Percentiles rank a stretch among this genome's conserved stretches.
These are phyloP conservation scores for Termitomyces titanicus DNA, from an alignment of 768 basidiomycete genomes.

Conservation along the genomic window DNA sequence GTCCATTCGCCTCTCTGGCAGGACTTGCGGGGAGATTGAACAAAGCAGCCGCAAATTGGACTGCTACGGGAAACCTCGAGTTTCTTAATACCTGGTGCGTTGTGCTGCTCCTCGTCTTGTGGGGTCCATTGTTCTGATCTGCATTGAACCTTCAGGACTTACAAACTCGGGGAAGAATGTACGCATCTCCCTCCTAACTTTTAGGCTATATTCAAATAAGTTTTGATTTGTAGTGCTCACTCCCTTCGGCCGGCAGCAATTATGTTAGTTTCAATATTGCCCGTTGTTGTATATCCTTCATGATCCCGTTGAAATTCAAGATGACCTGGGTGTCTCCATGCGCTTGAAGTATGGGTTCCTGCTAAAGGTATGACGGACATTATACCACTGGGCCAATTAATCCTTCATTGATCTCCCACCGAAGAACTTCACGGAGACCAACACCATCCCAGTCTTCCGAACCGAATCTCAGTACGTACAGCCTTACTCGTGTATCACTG, in stretches of 20 bases:
- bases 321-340: slow-evolving; percentile 65
- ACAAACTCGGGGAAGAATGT: slow-evolving; percentile 89
- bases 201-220: slow-evolving; percentile 11
- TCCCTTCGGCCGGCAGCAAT: slow-evolving; percentile 86
- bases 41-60: slow-evolving; percentile 53
- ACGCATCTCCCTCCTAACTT: not conserved
- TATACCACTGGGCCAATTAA: no score
- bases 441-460: slow-evolving; percentile 72
- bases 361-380: slow-evolving; percentile 57
- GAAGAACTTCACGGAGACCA: slow-evolving; percentile 56
- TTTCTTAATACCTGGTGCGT: slow-evolving; percentile 84
- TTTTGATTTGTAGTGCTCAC: slow-evolving; percentile 60
- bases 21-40: slow-evolving; percentile 55
- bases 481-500: not conserved
- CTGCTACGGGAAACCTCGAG: slow-evolving; percentile 56
- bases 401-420: no score
- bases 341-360: slow-evolving; percentile 79
- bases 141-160: slow-evolving; percentile 65
- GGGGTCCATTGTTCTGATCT: not conserved
- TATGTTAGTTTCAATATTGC: slow-evolving; percentile 41
- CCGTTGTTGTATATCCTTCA: no score
- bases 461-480: slow-evolving; percentile 62
- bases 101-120: slow-evolving; percentile 2
- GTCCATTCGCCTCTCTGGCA: no score
- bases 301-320: slow-evolving; percentile 24